Evolutionary conservation across 139 green algal species (phyloP).

Genomic region (Parachlorella kessleri): DNA sequence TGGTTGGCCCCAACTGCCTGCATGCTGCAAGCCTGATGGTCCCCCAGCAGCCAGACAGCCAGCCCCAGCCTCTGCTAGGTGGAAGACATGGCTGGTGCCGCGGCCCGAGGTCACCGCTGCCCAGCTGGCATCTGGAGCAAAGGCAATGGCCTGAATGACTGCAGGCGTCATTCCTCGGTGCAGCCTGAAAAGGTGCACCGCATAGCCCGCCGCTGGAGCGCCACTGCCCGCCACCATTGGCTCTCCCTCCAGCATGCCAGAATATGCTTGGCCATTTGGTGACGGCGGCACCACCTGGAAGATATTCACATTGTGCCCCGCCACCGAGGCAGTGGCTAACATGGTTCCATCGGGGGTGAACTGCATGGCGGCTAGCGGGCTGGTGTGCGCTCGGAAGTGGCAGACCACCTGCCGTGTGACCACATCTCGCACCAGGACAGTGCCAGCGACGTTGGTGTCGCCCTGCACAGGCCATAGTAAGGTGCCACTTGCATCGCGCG

Average conservation of each 20-base stretch:
- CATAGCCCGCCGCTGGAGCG: not conserved
- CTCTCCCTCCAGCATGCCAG: not conserved
- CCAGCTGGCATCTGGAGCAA: conserved; percentile 52
- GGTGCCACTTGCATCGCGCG: too few relatives aligned
- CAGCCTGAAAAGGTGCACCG: conserved; percentile 46
- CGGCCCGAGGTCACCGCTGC: conserved; percentile 44
- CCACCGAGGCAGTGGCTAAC: conserved; percentile 58
- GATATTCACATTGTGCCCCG: conserved; percentile 63
- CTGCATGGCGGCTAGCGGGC: conserved; percentile 41
- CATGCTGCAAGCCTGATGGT: too few relatives aligned
- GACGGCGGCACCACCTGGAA: conserved; percentile 23
- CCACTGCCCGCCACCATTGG: not conserved
- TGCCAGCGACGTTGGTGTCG: conserved; percentile 36
- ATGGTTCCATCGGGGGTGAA: conserved; percentile 64
- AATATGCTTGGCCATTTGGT: not conserved
- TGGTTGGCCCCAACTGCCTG: too few relatives aligned
- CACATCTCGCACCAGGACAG: conserved; percentile 62
- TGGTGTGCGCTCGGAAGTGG: conserved; percentile 63
- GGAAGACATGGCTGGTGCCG: conserved; percentile 63
- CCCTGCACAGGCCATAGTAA: not conserved
- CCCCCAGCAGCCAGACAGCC: too few relatives aligned
- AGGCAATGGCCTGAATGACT: conserved; percentile 59
- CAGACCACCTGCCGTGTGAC: conserved; percentile 44
- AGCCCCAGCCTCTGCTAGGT: conserved; percentile 26
- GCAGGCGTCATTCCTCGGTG: conserved; percentile 71